Evolutionary conservation across 768 basidiomycete species (phyloP).

Genomic region (Leccinum longicurvipes): DNA sequence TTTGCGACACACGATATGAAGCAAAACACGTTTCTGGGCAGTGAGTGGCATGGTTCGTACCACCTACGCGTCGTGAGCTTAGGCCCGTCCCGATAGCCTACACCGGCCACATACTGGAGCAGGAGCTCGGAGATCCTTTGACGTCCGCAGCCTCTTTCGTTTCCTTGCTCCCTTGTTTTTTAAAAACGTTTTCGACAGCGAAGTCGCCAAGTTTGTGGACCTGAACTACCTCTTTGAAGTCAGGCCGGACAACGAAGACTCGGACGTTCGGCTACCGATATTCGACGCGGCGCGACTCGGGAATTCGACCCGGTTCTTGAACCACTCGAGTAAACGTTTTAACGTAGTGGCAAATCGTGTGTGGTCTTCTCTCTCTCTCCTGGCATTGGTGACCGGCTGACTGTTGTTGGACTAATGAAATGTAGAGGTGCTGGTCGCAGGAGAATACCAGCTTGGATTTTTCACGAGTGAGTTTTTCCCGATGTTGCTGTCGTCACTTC

Average conservation of each 20-base stretch:
- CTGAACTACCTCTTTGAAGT: slow-evolving; percentile 38
- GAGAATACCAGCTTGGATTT: slow-evolving; percentile 37
- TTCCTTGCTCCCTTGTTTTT: background rate
- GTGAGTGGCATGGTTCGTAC: slow-evolving; percentile 11
- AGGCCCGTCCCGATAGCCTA: slow-evolving; percentile 35
- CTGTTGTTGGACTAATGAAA: background rate
- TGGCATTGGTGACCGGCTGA: no score
- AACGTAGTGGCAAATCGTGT: slow-evolving; percentile 29
- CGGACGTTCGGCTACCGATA: background rate
- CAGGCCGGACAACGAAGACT: background rate
- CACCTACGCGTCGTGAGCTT: background rate
- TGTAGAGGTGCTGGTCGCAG: slow-evolving; percentile 23
- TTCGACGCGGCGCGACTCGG: slow-evolving; percentile 42
- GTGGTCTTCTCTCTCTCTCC: background rate
- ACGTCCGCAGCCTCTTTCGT: background rate
- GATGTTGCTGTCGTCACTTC: no score
- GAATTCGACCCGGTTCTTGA: slow-evolving; percentile 45
- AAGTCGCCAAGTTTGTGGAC: slow-evolving; percentile 4
- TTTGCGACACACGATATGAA: slow-evolving; percentile 35
- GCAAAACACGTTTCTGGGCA: slow-evolving; percentile 31
- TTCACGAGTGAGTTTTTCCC: slow-evolving; percentile 31
- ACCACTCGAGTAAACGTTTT: slow-evolving; percentile 25
- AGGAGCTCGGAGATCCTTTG: slow-evolving; percentile 13
- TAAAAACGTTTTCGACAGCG: slow-evolving; percentile 2
- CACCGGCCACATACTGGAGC: slow-evolving; percentile 27